phyloP scores from a whole-genome alignment of 768 basidiomycete genomes.

The Lepiota venenata region DNA sequence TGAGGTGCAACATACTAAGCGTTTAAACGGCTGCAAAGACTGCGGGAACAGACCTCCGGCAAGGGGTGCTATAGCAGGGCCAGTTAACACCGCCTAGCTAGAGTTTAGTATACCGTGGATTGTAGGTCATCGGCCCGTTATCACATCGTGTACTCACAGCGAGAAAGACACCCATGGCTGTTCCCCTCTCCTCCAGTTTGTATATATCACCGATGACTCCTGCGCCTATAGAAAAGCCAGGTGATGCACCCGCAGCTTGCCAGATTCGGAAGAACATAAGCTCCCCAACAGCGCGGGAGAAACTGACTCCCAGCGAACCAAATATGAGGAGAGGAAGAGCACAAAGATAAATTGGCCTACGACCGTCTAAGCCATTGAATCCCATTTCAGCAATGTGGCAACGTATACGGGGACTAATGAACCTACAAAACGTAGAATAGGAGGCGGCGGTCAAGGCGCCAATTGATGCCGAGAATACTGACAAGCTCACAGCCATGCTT shows the following conservation, averaged over 20 bases:
- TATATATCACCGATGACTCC: slow-evolving; percentile 70
- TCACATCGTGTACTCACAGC: slow-evolving; percentile 31
- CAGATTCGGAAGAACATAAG: slow-evolving; percentile 62
- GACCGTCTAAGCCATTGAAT: slow-evolving; percentile 47
- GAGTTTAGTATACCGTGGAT: slow-evolving; percentile 23
- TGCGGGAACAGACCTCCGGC: slow-evolving; percentile 41
- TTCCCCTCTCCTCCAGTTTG: slow-evolving; percentile 55
- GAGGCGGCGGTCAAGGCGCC: slow-evolving; percentile 30
- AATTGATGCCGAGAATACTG: slow-evolving; percentile 28
- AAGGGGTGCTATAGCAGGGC: slow-evolving; percentile 59
- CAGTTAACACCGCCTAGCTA: slow-evolving; percentile 47
- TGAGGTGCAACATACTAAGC: not conserved
- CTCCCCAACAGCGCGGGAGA: slow-evolving; percentile 35
- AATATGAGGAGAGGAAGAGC: slow-evolving; percentile 60
- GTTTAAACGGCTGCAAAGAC: not conserved
- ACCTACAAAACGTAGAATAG: slow-evolving; percentile 37
- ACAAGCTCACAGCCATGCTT: slow-evolving; percentile 34
- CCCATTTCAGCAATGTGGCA: not conserved
- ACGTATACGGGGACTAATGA: not conserved
- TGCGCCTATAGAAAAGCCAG: slow-evolving; percentile 50
- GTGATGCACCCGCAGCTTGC: slow-evolving; percentile 67
- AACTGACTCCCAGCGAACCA: slow-evolving; percentile 58
- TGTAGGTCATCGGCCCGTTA: not conserved
- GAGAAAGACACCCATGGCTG: slow-evolving; percentile 59
- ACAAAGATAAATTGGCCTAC: slow-evolving; percentile 55